phyloP scores from a whole-genome alignment of 208 protist genomes.

The Trypanosoma melophagium region DNA sequence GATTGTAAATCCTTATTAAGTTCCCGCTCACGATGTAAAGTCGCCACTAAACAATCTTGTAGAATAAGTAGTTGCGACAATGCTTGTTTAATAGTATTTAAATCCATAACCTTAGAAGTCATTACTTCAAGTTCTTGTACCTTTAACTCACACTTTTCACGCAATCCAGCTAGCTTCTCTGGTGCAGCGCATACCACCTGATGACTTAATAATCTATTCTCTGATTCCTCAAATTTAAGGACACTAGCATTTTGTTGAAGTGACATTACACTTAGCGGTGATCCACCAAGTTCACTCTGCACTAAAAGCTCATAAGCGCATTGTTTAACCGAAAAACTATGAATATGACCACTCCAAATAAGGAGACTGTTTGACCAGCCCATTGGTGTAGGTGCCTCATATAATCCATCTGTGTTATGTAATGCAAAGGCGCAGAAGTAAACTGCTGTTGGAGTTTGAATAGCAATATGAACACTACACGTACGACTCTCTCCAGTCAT shows the following conservation, averaged over 20 bases:
- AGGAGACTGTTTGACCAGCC: slow-evolving; percentile 23
- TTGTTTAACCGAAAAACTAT: slow-evolving; percentile 26
- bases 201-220: slow-evolving; percentile 28
- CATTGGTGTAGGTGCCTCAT: neutral
- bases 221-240: slow-evolving; percentile 23
- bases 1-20: slow-evolving; percentile 32
- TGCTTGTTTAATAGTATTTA: slow-evolving; percentile 16
- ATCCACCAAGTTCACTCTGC: slow-evolving; percentile 41
- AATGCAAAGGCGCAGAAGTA: slow-evolving; percentile 12
- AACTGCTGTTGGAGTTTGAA: slow-evolving; percentile 20
- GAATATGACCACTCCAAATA: slow-evolving; percentile 28
- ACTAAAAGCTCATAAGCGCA: slow-evolving; percentile 54
- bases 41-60: slow-evolving; percentile 51
- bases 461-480: slow-evolving; percentile 26
- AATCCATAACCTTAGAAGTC: slow-evolving; percentile 7
- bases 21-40: slow-evolving; percentile 50
- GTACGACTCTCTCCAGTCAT: slow-evolving; percentile 20
- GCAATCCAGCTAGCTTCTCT: slow-evolving; percentile 40
- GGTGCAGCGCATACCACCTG: slow-evolving; percentile 44
- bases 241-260: slow-evolving; percentile 39
- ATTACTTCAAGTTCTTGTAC: slow-evolving; percentile 19
- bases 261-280: slow-evolving; percentile 47
- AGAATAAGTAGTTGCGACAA: slow-evolving; percentile 42
- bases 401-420: neutral
- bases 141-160: slow-evolving; percentile 36